Evolutionary conservation across 1,284 basidiomycete species (phyloP), one percentile per base, ranked within the genome.

Genomic region (Inonotus hispidus): DNA sequence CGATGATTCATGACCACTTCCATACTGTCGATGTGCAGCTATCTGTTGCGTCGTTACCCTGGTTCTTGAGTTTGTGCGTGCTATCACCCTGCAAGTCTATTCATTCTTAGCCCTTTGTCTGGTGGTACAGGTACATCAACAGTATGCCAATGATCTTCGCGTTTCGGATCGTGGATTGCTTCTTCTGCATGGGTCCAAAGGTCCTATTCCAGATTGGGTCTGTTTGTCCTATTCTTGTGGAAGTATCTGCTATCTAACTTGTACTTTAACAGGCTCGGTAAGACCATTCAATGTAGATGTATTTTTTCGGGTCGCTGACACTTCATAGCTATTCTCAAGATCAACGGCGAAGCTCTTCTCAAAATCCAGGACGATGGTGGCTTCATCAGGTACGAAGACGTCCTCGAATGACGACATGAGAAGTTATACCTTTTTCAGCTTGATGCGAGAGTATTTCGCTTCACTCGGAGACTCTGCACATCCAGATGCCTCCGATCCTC

Each of bases 131-230:
- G 66, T 95, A 88, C 73, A 98, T 99, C 77, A 98, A 98, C 76
- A 96, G 93, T 68, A 98, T 99, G 94, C 97, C 97, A 0, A 92
- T 99, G 85, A 89, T 99, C 53, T 99, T 99, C 71, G 96, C 97
- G 0, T 99, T 98, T 80, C 86, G 97, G 52, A 95, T 99, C 70
- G 93, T 98, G 1, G 97, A 99, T 72, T 99, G 97, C 73, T 97
- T 99, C 75, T 92, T 99, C 78, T 95, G 95, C 65, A 98, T 98
- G 93, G 97, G 97, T 0, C 94, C 96, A 1, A 98, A 95, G 70
- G 97, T 99, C 13, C 77, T 99, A 50, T 99, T 99, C 80, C 96
- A 99, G 82, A 89, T 96, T 60, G 94, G 92, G 91, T 93, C 70
- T 73, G 91, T 75, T 41, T 8, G 52, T 65, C 19, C 59, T 14